Base-by-base conservation (phyloP, 139 green algal genomes). In the Desmodesmus armatus region DNA sequence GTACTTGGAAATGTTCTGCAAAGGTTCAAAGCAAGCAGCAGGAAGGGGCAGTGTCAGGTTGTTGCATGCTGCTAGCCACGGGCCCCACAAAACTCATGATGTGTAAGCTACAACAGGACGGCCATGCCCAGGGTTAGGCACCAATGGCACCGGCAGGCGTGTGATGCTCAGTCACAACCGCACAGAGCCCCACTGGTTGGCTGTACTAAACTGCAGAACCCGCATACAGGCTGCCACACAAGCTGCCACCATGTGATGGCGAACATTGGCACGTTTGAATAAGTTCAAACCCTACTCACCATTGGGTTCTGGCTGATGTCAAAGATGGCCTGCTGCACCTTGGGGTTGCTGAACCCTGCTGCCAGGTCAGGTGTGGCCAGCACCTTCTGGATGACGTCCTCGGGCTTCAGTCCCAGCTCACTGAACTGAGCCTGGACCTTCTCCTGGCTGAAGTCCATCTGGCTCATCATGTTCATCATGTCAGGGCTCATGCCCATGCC, bases 1-100 rank as follows among this genome's bases (percentile, higher is more conserved):
- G 87, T 98, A 98, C 80, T 98, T 96, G 49, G 93, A 88, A 62
- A 97, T 95, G 83, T 93, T 93, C n/a, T n/a, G n/a, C n/a, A n/a
- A n/a, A n/a, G n/a, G n/a, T n/a, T n/a, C n/a, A n/a, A n/a, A n/a
- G n/a, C n/a, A n/a, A n/a, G n/a, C n/a, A n/a, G n/a, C n/a, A n/a
- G n/a, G n/a, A n/a, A n/a, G n/a, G n/a, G n/a, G n/a, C n/a, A n/a
- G n/a, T n/a, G n/a, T n/a, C n/a, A n/a, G n/a, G n/a, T n/a, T n/a
- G n/a, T n/a, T n/a, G n/a, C n/a, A n/a, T n/a, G n/a, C n/a, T n/a
- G n/a, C n/a, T n/a, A n/a, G n/a, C n/a, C n/a, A n/a, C n/a, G n/a
- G n/a, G n/a, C n/a, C n/a, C n/a, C n/a, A n/a, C n/a, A n/a, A n/a
- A n/a, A n/a, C n/a, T n/a, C n/a, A n/a, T n/a, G n/a, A n/a, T n/a